Evolutionary conservation across 2,329 filamentous ascomycete genomes (phyloP).

Genomic region (Trichoderma atrobrunneum): DNA sequence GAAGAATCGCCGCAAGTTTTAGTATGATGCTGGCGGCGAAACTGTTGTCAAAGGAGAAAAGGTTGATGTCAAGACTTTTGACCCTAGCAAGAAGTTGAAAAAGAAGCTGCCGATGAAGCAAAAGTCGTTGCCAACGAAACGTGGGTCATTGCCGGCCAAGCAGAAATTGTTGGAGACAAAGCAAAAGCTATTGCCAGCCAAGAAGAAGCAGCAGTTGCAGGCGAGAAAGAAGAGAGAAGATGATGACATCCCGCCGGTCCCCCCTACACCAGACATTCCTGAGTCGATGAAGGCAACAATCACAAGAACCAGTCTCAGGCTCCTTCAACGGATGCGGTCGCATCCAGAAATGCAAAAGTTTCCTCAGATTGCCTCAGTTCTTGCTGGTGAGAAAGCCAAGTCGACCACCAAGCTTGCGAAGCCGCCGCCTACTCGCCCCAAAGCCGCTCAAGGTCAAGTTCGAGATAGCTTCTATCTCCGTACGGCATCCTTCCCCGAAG

Average conservation of each 20-base stretch:
- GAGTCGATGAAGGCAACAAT: slow-evolving; percentile 27
- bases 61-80: background rate
- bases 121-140: background rate
- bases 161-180: background rate
- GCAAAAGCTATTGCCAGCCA: background rate
- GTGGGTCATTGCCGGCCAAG: background rate
- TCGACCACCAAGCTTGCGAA: slow-evolving; percentile 1
- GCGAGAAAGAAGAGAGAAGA: slow-evolving; percentile 16
- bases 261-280: slow-evolving; percentile 34
- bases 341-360: slow-evolving; percentile 21
- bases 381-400: slow-evolving; percentile 6
- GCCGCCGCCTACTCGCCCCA: background rate
- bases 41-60: slow-evolving; percentile 20
- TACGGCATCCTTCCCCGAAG: background rate
- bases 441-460: background rate
- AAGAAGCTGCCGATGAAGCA: background rate
- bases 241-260: slow-evolving; percentile 25
- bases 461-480: slow-evolving; percentile 12
- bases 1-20: slow-evolving; percentile 34
- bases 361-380: background rate
- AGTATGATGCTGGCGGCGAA: slow-evolving; percentile 38
- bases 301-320: slow-evolving; percentile 29
- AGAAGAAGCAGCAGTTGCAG: background rate
- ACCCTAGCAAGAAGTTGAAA: background rate
- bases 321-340: slow-evolving; percentile 30